Percentiles rank a stretch among this genome's conserved stretches.
Evolutionary conservation across 345 rosid species (phyloP).

Genomic region (Tarenaya hassleriana): DNA sequence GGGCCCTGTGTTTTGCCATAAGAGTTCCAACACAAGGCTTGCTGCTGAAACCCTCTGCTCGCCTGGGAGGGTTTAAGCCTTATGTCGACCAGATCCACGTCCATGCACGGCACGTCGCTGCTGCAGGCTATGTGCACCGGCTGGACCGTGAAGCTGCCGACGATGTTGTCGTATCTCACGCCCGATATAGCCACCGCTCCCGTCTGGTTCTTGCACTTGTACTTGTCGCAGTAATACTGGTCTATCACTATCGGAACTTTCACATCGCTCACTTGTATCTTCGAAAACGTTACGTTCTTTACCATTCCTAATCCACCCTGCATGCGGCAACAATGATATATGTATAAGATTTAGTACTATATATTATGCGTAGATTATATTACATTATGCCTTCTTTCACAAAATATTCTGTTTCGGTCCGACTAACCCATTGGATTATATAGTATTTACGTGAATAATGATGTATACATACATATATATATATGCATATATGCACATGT

Average conservation of each 20-base stretch:
- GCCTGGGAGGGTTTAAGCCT: conserved; percentile 45
- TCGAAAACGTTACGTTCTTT: conserved; percentile 68
- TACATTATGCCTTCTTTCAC: too few species aligned
- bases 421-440: too few species aligned
- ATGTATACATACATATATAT: too few species aligned
- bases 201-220: conserved; percentile 68
- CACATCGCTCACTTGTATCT: conserved; percentile 60
- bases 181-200: conserved; percentile 65
- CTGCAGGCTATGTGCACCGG: conserved; percentile 79
- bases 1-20: conserved; percentile 72
- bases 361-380: too few species aligned
- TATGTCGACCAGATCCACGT: conserved; percentile 57
- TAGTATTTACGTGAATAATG: too few species aligned
- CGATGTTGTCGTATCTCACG: conserved; percentile 48
- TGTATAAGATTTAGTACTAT: too few species aligned
- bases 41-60: conserved; percentile 28
- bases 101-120: conserved; percentile 56
- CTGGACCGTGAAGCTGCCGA: conserved; percentile 57
- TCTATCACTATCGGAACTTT: conserved; percentile 71
- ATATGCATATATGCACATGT: too few species aligned
- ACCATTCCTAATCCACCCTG: conserved; percentile 79
- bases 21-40: conserved; percentile 71
- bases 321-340: background rate
- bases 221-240: conserved; percentile 83
- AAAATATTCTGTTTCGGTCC: too few species aligned